Base-by-base conservation (phyloP, 1,284 basidiomycete species). In the Microbotryum violaceum region DNA sequence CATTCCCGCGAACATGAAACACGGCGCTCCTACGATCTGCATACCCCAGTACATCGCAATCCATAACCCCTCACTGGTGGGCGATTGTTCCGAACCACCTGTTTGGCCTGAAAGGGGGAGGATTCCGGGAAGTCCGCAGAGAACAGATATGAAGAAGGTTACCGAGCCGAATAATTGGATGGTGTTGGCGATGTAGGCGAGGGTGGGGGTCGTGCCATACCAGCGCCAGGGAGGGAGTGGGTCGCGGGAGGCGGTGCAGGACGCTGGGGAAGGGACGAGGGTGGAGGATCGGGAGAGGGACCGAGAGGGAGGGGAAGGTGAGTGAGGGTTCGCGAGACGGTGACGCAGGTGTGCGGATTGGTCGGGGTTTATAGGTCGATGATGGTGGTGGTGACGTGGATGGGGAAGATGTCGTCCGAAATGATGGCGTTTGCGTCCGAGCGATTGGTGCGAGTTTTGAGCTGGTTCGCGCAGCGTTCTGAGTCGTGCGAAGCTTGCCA, bases 101-200 rank as follows among this genome's bases (percentile, higher is more conserved):
- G 7, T 18, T 3, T 12, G 6, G 1, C 59, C 56, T 5, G 27
- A 29, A 16, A 31, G 8, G 1, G 62, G 59, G 23, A 69, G n/a
- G 0, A 62, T 55, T 5, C 67, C 67, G 2, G 67, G 67, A 16
- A 69, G 27, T 2, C 67, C 65, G 21, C 59, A 64, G 2, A 67
- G 49, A 5, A 57, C 54, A 5, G 51, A 51, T n/a, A 69, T 48
- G n/a, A 51, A 57, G 56, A 69, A 69, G 12, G 50, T 25, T 8
- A 21, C 48, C 7, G 65, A 65, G 14, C 65, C 65, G 29, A 67
- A 57, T 7, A 64, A 50, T 42, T 69, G 67, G 21, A 69, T 31
- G 5, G 55, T 18, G 47, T 61, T 67, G 21, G 67, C 67, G 42
- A 62, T 29, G 54, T 64, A 69, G 5, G 59, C 67, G 14, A 69